These are phyloP conservation scores for Protomyces pachydermus DNA, from an alignment of 1,139 yeast species.

Conservation along the genomic window DNA sequence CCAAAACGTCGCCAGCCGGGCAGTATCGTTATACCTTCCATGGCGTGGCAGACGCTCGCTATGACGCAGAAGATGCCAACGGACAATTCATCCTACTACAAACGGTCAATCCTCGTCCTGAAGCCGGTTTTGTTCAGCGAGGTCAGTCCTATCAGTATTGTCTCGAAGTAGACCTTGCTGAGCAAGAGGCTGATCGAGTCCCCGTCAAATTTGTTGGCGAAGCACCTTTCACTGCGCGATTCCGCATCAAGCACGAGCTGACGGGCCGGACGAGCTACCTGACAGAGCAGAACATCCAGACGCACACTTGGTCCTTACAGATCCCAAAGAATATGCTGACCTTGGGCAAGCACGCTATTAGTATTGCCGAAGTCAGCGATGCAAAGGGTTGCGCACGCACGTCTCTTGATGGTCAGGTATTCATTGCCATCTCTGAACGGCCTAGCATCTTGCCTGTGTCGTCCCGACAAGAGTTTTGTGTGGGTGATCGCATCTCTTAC, in stretches of 20 bases:
- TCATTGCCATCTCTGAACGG: slow-evolving; percentile 63
- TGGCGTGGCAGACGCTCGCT: slow-evolving; percentile 62
- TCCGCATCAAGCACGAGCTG: slow-evolving; percentile 52
- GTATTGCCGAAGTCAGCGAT: slow-evolving; percentile 57
- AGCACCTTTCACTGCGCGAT: slow-evolving; percentile 58
- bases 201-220: slow-evolving; percentile 39
- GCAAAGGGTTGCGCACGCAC: slow-evolving; percentile 56
- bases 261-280: slow-evolving; percentile 47
- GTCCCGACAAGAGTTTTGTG: slow-evolving; percentile 60
- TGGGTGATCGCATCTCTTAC: slow-evolving; percentile 82
- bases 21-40: slow-evolving; percentile 56
- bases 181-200: slow-evolving; percentile 47
- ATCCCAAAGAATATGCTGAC: slow-evolving; percentile 46
- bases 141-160: slow-evolving; percentile 56
- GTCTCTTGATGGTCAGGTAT: slow-evolving; percentile 36
- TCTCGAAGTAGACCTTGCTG: slow-evolving; percentile 37
- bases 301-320: slow-evolving; percentile 39
- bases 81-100: slow-evolving; percentile 51
- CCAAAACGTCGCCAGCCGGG: slow-evolving; percentile 47
- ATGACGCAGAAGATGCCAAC: slow-evolving; percentile 45
- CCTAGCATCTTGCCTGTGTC: slow-evolving; percentile 56
- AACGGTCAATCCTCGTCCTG: slow-evolving; percentile 58
- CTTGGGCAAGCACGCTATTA: slow-evolving; percentile 55
- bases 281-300: slow-evolving; percentile 40
- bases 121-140: slow-evolving; percentile 48